phyloP scores from a whole-genome alignment of 345 rosid species.

The Arabidopsis arenosa region DNA sequence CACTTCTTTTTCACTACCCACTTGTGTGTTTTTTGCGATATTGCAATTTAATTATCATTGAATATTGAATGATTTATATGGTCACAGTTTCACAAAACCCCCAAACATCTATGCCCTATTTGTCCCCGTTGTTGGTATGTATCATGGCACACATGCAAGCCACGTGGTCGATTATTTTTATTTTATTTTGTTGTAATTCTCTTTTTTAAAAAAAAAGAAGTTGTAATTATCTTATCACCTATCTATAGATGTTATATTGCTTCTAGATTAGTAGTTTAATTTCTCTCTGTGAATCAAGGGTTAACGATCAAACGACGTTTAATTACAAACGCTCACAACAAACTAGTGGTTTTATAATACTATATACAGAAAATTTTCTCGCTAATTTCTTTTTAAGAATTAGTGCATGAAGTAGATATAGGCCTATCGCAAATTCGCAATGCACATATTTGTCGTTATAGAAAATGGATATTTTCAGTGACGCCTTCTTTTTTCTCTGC shows the following conservation, averaged over 20 bases:
- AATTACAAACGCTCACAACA: neutral
- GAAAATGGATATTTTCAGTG: neutral
- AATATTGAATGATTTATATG: slow-evolving; percentile 36
- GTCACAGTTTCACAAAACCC: slow-evolving; percentile 42
- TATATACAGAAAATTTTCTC: neutral
- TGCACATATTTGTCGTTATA: slow-evolving; percentile 6
- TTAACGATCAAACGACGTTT: neutral
- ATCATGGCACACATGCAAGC: slow-evolving; percentile 31
- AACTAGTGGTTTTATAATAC: neutral
- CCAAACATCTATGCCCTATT: slow-evolving; percentile 47
- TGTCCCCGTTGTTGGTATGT: slow-evolving; percentile 41
- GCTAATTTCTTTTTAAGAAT: neutral
- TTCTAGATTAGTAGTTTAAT: slow-evolving; percentile 2
- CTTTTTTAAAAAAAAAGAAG: too few relatives aligned
- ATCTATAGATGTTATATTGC: neutral
- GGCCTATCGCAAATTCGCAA: neutral
- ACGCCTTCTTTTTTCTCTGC: neutral
- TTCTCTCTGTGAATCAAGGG: neutral
- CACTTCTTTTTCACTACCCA: slow-evolving; percentile 43
- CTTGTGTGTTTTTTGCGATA: slow-evolving; percentile 39
- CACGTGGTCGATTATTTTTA: slow-evolving; percentile 15
- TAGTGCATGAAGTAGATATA: neutral
- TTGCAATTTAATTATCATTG: slow-evolving; percentile 36
- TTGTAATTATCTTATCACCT: neutral
- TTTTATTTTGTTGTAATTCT: neutral